A percentile compares a stretch with the other conserved stretches of the same genome.
Evolutionary conservation across 371 early-diverging fungal genomes (phyloP).

Genomic region (Mortierella sp.): DNA sequence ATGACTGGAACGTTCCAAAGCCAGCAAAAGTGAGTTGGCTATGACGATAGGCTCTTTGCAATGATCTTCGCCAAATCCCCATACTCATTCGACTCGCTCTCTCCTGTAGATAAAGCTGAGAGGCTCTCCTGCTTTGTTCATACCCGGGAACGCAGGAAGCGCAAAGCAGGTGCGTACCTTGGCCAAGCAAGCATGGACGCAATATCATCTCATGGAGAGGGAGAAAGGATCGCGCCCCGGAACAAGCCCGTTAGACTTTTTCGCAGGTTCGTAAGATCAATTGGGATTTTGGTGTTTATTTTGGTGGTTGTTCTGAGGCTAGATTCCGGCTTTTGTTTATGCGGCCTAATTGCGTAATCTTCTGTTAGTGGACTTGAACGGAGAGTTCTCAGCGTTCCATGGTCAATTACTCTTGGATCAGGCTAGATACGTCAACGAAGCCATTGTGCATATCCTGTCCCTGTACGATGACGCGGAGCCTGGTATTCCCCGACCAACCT

Average conservation of each 20-base stretch:
- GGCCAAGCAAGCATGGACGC: slow-evolving; percentile 74
- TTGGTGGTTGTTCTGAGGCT: background rate
- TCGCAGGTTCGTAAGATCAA: slow-evolving; percentile 67
- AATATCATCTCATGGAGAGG: slow-evolving; percentile 62
- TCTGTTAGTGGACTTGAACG: slow-evolving; percentile 86
- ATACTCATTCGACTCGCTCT: background rate
- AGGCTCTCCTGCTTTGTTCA: slow-evolving; percentile 90
- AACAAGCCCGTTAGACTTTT: slow-evolving; percentile 79
- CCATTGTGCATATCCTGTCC: slow-evolving; percentile 83
- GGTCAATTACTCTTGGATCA: slow-evolving; percentile 84
- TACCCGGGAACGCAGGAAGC: slow-evolving; percentile 96
- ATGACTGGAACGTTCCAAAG: slow-evolving; percentile 19
- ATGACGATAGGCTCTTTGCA: background rate
- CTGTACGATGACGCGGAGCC: slow-evolving; percentile 57
- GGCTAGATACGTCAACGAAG: slow-evolving; percentile 87
- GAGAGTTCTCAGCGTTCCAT: slow-evolving; percentile 92
- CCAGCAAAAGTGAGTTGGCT: slow-evolving; percentile 23
- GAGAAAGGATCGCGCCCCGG: slow-evolving; percentile 50
- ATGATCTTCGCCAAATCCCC: background rate
- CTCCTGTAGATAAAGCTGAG: slow-evolving; percentile 54
- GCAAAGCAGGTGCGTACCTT: slow-evolving; percentile 90
- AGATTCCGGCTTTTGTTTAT: too few species aligned
- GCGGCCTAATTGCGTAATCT: too few species aligned
- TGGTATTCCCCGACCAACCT: slow-evolving; percentile 61
- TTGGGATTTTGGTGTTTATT: too few species aligned